Evolutionary conservation across 257 asterid genomes (phyloP).

Genomic region (Linderniella brevidens): DNA sequence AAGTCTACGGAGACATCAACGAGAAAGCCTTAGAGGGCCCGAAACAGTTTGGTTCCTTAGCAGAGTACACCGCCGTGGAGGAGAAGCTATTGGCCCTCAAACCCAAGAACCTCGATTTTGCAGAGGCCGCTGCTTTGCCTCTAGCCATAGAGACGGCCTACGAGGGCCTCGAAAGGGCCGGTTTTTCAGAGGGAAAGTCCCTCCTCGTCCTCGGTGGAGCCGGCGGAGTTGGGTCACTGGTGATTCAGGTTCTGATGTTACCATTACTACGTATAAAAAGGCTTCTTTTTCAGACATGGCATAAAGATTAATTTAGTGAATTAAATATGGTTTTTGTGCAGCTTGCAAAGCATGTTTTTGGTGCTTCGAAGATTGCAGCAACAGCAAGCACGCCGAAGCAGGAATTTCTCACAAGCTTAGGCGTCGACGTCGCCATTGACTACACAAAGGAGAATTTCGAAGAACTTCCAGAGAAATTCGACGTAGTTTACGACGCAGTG

Average conservation of each 20-base stretch:
- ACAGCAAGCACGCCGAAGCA: conserved; percentile 59
- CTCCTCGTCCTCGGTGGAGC: conserved; percentile 93
- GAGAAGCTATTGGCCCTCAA: conserved; percentile 73
- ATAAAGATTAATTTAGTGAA: background rate
- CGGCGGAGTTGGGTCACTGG: conserved; percentile 90
- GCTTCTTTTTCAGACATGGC: background rate
- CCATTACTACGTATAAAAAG: background rate
- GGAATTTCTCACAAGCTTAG: conserved; percentile 59
- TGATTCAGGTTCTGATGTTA: conserved; percentile 48
- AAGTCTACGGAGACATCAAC: conserved; percentile 63
- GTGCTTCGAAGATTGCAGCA: conserved; percentile 82
- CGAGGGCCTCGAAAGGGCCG: conserved; percentile 68
- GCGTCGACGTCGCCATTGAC: conserved; percentile 72
- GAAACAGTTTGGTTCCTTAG: conserved; percentile 66
- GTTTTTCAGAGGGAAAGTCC: conserved; percentile 66
- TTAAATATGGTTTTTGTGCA: conserved; percentile 10
- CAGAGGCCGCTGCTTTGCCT: conserved; percentile 71
- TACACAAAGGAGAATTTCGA: conserved; percentile 72
- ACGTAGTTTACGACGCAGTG: conserved; percentile 68
- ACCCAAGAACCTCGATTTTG: conserved; percentile 60
- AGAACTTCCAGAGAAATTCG: conserved; percentile 57
- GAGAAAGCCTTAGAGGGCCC: conserved; percentile 78
- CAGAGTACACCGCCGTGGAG: conserved; percentile 77
- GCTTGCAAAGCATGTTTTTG: conserved; percentile 81
- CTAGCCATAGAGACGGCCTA: conserved; percentile 81